Evolutionary conservation across 2,329 filamentous ascomycete species (phyloP).

Genomic region (Colletotrichum paranaense): DNA sequence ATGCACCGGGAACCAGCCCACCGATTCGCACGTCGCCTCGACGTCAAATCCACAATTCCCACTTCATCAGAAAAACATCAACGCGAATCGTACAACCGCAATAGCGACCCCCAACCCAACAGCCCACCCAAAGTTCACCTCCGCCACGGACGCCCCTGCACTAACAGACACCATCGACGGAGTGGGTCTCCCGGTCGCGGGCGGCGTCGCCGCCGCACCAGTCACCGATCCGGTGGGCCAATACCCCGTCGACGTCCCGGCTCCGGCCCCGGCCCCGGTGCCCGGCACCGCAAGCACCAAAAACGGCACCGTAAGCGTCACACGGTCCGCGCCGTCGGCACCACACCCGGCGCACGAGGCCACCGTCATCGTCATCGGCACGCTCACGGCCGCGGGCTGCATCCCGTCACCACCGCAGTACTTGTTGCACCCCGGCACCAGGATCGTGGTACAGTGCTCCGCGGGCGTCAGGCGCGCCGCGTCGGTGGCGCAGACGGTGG

Average conservation of each 20-base stretch:
- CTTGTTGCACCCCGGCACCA: constrained; percentile 38
- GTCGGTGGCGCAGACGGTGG: constrained; percentile 48
- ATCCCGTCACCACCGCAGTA: constrained; percentile 37
- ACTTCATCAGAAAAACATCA: constrained; percentile 23
- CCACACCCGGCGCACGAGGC: constrained; percentile 47
- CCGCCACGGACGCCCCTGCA: constrained; percentile 12
- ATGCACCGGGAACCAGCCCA: constrained; percentile 27
- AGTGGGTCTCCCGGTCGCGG: constrained; percentile 2
- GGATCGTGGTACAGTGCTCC: constrained; percentile 47
- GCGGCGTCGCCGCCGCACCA: background rate
- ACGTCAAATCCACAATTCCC: background rate
- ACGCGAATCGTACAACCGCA: constrained; percentile 7
- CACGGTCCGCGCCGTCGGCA: constrained; percentile 42
- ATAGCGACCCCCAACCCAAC: constrained; percentile 17
- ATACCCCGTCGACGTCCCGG: constrained; percentile 25
- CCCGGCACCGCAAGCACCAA: constrained; percentile 31
- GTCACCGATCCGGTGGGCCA: background rate
- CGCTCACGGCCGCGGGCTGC: constrained; percentile 18
- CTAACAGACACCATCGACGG: constrained; percentile 21
- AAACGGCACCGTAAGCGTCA: constrained; percentile 48
- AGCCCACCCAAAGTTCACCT: constrained; percentile 8
- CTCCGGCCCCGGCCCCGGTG: constrained; percentile 26
- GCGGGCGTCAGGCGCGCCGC: constrained; percentile 44
- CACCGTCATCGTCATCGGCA: constrained; percentile 44
- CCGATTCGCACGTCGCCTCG: background rate